phyloP scores from a whole-genome alignment of 2,329 filamentous ascomycete species.

The Xylariaceae sp. region DNA sequence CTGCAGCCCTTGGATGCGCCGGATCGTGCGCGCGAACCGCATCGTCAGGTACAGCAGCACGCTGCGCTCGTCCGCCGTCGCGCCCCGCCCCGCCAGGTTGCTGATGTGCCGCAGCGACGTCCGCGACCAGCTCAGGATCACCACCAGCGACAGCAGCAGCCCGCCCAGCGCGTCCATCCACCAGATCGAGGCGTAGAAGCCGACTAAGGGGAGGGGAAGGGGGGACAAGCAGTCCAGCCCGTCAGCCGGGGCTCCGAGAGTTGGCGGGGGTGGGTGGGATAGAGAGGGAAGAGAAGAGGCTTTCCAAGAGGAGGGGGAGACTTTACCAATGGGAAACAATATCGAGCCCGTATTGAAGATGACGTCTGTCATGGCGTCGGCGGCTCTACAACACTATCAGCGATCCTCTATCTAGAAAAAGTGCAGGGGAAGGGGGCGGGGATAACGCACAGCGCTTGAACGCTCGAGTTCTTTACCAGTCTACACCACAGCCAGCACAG shows the following conservation, averaged over 20 bases:
- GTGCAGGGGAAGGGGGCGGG: no score
- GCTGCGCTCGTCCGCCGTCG: conserved; percentile 74
- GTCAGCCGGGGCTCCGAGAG: neutral
- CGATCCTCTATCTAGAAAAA: no score
- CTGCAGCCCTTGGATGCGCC: conserved; percentile 75
- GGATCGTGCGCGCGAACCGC: conserved; percentile 84
- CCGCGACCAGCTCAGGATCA: conserved; percentile 71
- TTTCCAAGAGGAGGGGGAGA: neutral
- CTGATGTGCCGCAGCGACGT: conserved; percentile 72
- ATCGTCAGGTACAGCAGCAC: conserved; percentile 84
- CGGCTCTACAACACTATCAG: conserved; percentile 28
- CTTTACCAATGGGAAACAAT: conserved; percentile 65
- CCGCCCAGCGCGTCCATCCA: conserved; percentile 78
- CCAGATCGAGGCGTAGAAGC: conserved; percentile 70
- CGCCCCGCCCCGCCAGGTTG: conserved; percentile 71
- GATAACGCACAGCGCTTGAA: conserved; percentile 67
- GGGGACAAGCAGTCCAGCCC: neutral
- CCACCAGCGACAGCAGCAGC: conserved; percentile 67
- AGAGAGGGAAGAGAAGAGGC: no score
- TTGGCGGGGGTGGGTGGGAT: no score
- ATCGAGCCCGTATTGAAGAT: conserved; percentile 89
- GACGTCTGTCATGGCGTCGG: conserved; percentile 61
- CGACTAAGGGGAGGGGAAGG: no score
- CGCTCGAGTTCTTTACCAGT: conserved; percentile 75
- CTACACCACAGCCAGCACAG: conserved; percentile 84